A percentile compares a stretch with the other conserved stretches of the same genome.
phyloP scores from a whole-genome alignment of 164 flowering plant genomes.

The Buxus sempervirens region DNA sequence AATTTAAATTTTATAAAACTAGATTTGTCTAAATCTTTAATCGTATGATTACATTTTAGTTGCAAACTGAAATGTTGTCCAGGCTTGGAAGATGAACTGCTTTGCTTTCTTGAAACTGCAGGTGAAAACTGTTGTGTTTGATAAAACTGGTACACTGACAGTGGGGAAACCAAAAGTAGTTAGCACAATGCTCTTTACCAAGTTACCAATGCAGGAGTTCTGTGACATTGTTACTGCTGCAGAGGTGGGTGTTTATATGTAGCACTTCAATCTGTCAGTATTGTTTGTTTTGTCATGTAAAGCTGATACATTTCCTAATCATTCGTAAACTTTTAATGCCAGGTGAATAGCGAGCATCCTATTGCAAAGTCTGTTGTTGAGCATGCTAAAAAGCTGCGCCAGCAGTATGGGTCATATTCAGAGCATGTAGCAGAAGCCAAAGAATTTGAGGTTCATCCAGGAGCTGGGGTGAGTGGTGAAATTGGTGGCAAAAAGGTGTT shows the following conservation, averaged over 20 bases:
- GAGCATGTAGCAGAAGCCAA: conserved; percentile 41
- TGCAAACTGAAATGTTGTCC: neutral
- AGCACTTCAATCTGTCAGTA: neutral
- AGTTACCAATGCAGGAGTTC: conserved; percentile 64
- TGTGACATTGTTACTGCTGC: conserved; percentile 64
- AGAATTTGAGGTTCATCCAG: conserved; percentile 86
- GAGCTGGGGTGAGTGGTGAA: conserved; percentile 78
- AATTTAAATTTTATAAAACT: no score
- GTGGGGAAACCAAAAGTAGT: conserved; percentile 86
- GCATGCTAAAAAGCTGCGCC: conserved; percentile 60
- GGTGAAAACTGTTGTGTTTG: conserved; percentile 84
- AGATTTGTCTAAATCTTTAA: neutral
- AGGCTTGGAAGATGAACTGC: neutral
- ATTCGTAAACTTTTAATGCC: conserved; percentile 2
- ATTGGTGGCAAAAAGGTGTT: conserved; percentile 56
- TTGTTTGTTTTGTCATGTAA: neutral
- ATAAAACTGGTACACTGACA: conserved; percentile 93
- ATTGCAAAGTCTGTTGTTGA: conserved; percentile 82
- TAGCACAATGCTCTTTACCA: conserved; percentile 59
- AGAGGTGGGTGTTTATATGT: conserved; percentile 51
- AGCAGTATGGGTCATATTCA: conserved; percentile 34
- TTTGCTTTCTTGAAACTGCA: conserved; percentile 24
- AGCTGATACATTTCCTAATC: neutral
- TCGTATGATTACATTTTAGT: neutral
- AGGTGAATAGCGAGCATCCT: conserved; percentile 97